Evolutionary conservation across 441 rosid genomes (phyloP), one percentile per base, ranked within the genome.

Genomic region (Adansonia gregorii): DNA sequence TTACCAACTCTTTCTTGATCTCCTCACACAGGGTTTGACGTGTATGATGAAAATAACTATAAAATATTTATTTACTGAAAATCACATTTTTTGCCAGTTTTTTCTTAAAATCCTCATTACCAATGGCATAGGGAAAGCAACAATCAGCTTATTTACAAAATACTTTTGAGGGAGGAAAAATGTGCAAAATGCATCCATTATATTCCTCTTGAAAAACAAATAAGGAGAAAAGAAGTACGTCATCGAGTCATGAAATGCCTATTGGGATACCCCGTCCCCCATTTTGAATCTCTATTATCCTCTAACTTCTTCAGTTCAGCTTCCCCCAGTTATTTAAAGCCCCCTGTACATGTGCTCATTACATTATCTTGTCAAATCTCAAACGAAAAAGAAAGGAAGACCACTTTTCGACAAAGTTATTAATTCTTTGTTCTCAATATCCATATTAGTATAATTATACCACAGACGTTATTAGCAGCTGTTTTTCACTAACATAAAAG

Each of bases 111-210:
- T 19, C 10, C 49, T 19, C 35, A 67, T 19, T 67, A 67, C 10
- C 1, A 9, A 67, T 19, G n/a, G 54, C 31, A 67, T 19, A 45
- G 48, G 27, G 10, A 67, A 45, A 5, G 48, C 68, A 12, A 63
- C 22, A 48, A n/a, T 20, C 19, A 67, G 55, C 56, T 20, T 68
- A 68, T 68, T 46, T 56, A 22, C 39, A 48, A 68, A 68, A 68
- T 48, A 17, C 11, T 46, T 31, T 68, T 48, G 56, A 46, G 7
- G 67, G 51, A 41, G 51, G 56, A 14, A 24, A 49, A 49, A 14
- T 49, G 12, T 14, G 8, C n/a, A 4, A 69, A 69, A 49, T 14
- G 22, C 19, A 24, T 12, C 41, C 55, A 22, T 22, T 48, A 46
- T 20, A 46, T 20, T 22, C 56, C 56, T 46, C 56, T 19, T 22